These are phyloP conservation scores for Rubia peregrina DNA, from an alignment of 305 asterid genomes.

Conservation along the genomic window DNA sequence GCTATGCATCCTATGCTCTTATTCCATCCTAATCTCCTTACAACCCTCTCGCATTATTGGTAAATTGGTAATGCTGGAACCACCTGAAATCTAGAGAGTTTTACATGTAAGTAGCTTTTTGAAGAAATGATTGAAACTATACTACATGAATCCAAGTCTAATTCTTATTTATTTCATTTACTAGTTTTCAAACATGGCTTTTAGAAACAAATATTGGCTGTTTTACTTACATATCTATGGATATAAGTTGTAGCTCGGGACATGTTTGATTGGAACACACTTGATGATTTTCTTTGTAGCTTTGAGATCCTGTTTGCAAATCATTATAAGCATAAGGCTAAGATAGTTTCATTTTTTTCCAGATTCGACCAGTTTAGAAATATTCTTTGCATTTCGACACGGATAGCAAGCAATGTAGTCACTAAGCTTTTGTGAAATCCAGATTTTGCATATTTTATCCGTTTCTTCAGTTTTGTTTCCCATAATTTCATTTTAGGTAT, in stretches of 20 bases:
- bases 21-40: background rate
- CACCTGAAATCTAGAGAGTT: background rate
- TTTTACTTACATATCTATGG: background rate
- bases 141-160: background rate
- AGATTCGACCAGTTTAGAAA: background rate
- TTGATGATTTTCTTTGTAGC: background rate
- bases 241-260: background rate
- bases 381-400: background rate
- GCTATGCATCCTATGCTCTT: background rate
- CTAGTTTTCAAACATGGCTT: background rate
- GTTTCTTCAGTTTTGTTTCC: background rate
- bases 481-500: background rate
- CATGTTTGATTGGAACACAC: background rate
- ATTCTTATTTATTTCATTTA: background rate
- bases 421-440: background rate
- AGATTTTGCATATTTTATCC: background rate
- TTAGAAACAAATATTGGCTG: background rate
- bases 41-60: background rate
- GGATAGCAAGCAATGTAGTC: background rate
- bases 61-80: background rate
- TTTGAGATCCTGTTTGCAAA: background rate
- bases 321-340: background rate
- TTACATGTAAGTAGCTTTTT: background rate
- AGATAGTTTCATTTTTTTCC: background rate
- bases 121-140: background rate